phyloP scores from a whole-genome alignment of 176 grass and related monocot genomes.

The Raddia guianensis region DNA sequence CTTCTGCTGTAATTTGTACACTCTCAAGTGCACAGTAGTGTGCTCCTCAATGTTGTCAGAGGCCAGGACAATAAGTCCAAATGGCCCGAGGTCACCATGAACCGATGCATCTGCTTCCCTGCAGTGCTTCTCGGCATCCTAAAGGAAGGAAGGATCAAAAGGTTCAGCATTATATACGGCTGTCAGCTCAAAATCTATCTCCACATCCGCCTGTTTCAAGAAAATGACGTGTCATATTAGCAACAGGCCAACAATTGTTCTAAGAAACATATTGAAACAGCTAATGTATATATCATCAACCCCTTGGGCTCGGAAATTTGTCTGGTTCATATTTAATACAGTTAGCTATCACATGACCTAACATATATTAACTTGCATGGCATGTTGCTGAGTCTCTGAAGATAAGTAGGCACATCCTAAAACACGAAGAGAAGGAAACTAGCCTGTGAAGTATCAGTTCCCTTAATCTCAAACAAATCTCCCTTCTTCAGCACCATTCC shows the following conservation, averaged over 20 bases:
- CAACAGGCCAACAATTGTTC: conserved; percentile 41
- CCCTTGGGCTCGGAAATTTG: background rate
- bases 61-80: conserved; percentile 76
- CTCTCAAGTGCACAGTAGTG: conserved; percentile 69
- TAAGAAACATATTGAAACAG: background rate
- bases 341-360: background rate
- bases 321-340: background rate
- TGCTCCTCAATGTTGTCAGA: conserved; percentile 69
- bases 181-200: conserved; percentile 68
- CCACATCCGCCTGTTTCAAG: conserved; percentile 73
- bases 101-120: conserved; percentile 49
- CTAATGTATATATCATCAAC: background rate
- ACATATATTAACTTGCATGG: background rate
- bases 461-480: conserved; percentile 60
- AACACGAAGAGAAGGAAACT: background rate
- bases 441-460: conserved; percentile 62
- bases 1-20: conserved; percentile 61
- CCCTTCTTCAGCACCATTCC: conserved; percentile 62
- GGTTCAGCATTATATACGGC: conserved; percentile 41
- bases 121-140: conserved; percentile 65
- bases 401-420: background rate
- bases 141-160: conserved; percentile 72
- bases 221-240: conserved; percentile 38
- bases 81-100: conserved; percentile 61
- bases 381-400: background rate